A percentile compares a stretch with the other conserved stretches of the same genome.
These are phyloP conservation scores for Clausena lansium DNA, from an alignment of 345 rosid genomes.

Conservation along the genomic window DNA sequence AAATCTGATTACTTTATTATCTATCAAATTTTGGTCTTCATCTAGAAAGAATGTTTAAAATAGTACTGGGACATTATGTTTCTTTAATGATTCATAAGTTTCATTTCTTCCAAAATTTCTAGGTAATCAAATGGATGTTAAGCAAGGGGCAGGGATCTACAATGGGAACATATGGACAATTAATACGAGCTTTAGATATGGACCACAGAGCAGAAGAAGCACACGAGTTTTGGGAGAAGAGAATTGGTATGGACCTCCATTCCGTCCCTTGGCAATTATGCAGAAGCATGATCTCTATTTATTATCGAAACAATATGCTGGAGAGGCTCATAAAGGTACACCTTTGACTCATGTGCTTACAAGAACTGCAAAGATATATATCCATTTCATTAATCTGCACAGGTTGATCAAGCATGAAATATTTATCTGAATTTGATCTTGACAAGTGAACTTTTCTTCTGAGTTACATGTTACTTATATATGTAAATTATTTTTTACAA, in stretches of 20 bases:
- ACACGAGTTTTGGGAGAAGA: constrained; percentile 75
- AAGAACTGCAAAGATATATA: neutral
- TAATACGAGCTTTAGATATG: constrained; percentile 79
- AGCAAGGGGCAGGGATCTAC: constrained; percentile 98
- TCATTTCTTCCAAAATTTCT: constrained; percentile 4
- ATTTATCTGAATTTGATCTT: neutral
- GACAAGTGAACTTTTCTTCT: neutral
- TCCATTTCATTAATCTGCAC: neutral
- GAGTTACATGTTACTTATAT: neutral
- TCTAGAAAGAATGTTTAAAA: neutral
- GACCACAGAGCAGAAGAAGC: constrained; percentile 93
- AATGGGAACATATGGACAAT: constrained; percentile 71
- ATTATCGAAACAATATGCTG: constrained; percentile 81
- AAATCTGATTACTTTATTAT: neutral
- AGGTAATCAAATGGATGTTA: constrained; percentile 98
- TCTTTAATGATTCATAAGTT: neutral
- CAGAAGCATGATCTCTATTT: constrained; percentile 64
- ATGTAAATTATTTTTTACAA: no score
- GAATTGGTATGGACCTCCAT: constrained; percentile 71
- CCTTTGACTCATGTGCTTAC: constrained; percentile 3
- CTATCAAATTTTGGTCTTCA: neutral
- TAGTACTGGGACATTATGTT: neutral
- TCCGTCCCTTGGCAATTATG: constrained; percentile 93
- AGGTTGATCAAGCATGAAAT: neutral
- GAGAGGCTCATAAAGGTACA: constrained; percentile 71